Conservation (phyloP, 2,329 filamentous ascomycete genomes). For the Curvularia lunata region DNA sequence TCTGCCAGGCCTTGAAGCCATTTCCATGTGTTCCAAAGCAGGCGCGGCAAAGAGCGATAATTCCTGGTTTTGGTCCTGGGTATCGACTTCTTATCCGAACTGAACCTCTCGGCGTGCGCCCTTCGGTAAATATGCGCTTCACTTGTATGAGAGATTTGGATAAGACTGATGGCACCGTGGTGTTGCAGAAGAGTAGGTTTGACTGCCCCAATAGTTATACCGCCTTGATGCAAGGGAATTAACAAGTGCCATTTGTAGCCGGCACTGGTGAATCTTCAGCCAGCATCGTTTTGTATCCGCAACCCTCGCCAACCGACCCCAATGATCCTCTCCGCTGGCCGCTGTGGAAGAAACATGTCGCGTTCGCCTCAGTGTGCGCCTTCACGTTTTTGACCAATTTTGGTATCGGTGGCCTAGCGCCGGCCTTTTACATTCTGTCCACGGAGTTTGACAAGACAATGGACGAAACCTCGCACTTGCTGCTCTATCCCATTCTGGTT, state of each 20-base stretch:
- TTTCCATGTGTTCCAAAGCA: slow-evolving; percentile 17
- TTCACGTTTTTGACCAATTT: slow-evolving; percentile 58
- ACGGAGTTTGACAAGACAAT: slow-evolving; percentile 56
- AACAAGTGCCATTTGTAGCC: slow-evolving; percentile 3
- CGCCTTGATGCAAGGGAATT: not conserved
- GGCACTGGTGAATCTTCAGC: slow-evolving; percentile 1
- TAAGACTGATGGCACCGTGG: slow-evolving; percentile 49
- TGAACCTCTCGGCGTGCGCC: not conserved
- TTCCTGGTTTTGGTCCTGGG: slow-evolving; percentile 14
- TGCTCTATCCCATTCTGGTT: slow-evolving; percentile 54
- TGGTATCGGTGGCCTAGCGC: slow-evolving; percentile 54
- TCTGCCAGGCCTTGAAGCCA: slow-evolving; percentile 1
- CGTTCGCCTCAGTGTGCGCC: slow-evolving; percentile 48
- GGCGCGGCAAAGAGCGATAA: slow-evolving; percentile 12
- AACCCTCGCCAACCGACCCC: slow-evolving; percentile 54
- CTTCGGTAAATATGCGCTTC: slow-evolving; percentile 37
- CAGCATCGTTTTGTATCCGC: slow-evolving; percentile 55
- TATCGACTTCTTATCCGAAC: slow-evolving; percentile 19
- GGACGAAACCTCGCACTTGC: slow-evolving; percentile 52
- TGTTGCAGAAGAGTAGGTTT: slow-evolving; percentile 36
- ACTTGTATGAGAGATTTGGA: slow-evolving; percentile 46
- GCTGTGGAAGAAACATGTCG: slow-evolving; percentile 54
- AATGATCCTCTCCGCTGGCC: slow-evolving; percentile 59
- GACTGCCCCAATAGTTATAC: not conserved
- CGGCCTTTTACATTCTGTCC: slow-evolving; percentile 53